These are phyloP conservation scores for Phyllosticta citribraziliensis DNA, from an alignment of 2,329 filamentous ascomycete species.

Conservation along the genomic window DNA sequence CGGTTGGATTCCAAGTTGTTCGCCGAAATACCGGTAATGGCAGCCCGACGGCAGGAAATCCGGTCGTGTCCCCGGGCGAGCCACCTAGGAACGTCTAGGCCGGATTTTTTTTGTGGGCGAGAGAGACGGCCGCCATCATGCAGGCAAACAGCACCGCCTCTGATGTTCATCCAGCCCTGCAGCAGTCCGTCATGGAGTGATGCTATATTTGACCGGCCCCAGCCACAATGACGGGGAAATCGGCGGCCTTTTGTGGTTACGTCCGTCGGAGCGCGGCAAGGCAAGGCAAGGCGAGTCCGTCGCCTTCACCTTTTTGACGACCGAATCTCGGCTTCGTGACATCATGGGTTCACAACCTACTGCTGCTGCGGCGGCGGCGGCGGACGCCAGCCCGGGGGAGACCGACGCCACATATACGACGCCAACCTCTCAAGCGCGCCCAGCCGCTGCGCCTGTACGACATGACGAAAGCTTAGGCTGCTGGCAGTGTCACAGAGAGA, in stretches of 20 bases:
- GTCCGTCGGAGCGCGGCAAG: neutral
- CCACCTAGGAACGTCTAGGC: neutral
- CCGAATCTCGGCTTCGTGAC: neutral
- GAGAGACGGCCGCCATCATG: neutral
- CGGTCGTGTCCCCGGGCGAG: neutral
- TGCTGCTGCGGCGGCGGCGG: no score
- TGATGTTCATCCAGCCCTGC: neutral
- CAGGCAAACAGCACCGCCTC: neutral
- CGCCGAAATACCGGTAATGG: neutral
- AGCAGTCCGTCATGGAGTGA: neutral
- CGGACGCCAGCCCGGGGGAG: neutral
- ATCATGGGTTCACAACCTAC: neutral
- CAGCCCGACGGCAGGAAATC: neutral
- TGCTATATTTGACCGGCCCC: neutral
- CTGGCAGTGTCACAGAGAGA: neutral
- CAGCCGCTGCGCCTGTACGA: neutral
- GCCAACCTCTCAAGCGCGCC: neutral
- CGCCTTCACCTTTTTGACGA: neutral
- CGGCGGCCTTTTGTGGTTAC: neutral
- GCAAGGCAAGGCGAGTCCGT: neutral
- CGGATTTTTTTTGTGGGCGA: neutral
- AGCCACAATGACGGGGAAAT: neutral
- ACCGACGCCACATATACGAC: neutral
- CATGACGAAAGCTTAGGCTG: neutral
- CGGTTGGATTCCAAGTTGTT: neutral